Evolutionary conservation across 1,284 basidiomycete species (phyloP).

Genomic region (Cerioporus squamosus): DNA sequence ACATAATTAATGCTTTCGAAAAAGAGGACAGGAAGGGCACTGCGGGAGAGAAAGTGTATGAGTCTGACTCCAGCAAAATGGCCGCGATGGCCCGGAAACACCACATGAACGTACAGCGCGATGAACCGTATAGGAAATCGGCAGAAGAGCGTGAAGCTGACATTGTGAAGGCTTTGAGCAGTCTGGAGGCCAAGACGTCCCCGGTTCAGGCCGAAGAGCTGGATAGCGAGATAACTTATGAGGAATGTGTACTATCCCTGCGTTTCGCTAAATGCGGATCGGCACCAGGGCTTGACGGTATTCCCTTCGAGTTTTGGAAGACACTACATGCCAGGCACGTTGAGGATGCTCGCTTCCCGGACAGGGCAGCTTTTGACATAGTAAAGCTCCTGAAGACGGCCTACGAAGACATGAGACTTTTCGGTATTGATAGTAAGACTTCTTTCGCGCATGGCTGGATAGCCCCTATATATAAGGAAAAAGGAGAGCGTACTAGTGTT

Average conservation of each 20-base stretch:
- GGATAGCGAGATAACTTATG: not conserved
- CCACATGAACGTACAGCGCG: not conserved
- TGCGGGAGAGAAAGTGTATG: not conserved
- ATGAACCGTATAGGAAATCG: not conserved
- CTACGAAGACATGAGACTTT: conserved; percentile 25
- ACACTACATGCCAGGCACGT: not conserved
- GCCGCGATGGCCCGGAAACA: conserved; percentile 2
- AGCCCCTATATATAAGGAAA: conserved; percentile 38
- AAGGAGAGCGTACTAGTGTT: conserved; percentile 25
- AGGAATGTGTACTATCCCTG: not conserved
- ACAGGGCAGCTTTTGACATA: conserved; percentile 12
- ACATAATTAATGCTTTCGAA: conserved; percentile 3
- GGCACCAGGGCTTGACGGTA: conserved; percentile 25
- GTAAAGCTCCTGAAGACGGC: conserved; percentile 8
- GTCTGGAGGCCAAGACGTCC: not conserved
- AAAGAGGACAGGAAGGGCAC: too few species aligned
- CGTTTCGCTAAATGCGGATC: conserved; percentile 2
- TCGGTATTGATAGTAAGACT: conserved; percentile 10
- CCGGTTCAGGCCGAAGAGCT: not conserved
- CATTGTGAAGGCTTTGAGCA: not conserved
- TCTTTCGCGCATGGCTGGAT: conserved; percentile 38
- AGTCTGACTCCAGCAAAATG: not conserved
- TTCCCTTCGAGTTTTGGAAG: conserved; percentile 30
- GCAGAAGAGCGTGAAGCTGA: not conserved
- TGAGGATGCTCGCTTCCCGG: not conserved